These are phyloP conservation scores for Oehlia diaphana DNA, from an alignment of 192 early-diverging fungal species.

Conservation along the genomic window DNA sequence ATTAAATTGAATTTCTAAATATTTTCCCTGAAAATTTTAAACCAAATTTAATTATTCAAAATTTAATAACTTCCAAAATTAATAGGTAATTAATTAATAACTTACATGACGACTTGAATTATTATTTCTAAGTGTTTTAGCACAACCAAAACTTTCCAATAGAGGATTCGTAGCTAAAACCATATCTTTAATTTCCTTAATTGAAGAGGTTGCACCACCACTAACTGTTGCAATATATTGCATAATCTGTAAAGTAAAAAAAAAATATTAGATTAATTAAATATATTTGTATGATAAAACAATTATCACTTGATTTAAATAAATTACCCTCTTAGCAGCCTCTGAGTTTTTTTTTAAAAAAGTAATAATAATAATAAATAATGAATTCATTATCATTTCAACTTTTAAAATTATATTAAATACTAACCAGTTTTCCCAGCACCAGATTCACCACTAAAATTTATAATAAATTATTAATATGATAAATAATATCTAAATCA, in stretches of 20 bases:
- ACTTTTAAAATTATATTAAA: neutral
- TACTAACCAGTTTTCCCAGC: conserved; percentile 77
- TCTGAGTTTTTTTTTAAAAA: conserved; percentile 41
- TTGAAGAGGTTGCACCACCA: conserved; percentile 73
- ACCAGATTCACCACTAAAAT: conserved; percentile 82
- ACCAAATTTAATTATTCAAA: neutral
- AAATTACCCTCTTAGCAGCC: conserved; percentile 71
- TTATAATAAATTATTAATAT: conserved; percentile 7
- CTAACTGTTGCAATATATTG: conserved; percentile 98
- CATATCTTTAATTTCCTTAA: conserved; percentile 96
- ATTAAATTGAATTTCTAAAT: conserved; percentile 98
- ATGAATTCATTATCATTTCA: too few relatives aligned
- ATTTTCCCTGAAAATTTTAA: conserved; percentile 76
- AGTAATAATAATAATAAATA: neutral
- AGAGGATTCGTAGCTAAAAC: conserved; percentile 98
- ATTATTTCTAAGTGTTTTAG: conserved; percentile 98
- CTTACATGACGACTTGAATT: conserved; percentile 95
- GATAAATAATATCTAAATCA: neutral
- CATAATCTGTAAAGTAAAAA: conserved; percentile 67
- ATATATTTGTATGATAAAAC: neutral
- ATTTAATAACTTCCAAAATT: neutral
- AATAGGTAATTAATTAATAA: neutral
- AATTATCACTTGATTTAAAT: neutral
- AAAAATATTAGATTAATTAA: neutral
- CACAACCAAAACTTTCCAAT: conserved; percentile 98